Conservation (phyloP, 441 rosid species). For the Geranium incanum region DNA sequence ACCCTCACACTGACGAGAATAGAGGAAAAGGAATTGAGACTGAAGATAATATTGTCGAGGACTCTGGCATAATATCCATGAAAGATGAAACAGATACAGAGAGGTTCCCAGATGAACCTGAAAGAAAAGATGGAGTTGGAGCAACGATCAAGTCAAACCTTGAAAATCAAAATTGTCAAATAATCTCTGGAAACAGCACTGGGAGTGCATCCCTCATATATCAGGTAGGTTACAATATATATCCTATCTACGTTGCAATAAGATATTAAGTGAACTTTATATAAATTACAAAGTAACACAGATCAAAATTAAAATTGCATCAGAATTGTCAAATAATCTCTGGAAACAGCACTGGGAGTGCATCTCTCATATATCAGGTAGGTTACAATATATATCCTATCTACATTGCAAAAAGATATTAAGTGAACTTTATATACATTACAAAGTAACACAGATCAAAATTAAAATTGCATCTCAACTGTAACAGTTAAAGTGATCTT, state of each 20-base stretch:
- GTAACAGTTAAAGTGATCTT: neutral
- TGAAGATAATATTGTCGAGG: slow-evolving; percentile 21
- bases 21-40: slow-evolving; percentile 20
- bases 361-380: slow-evolving; percentile 35
- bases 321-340: slow-evolving; percentile 18
- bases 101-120: slow-evolving; percentile 20
- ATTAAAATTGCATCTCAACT: neutral
- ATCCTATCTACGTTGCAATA: slow-evolving; percentile 1
- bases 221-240: slow-evolving; percentile 34
- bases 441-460: neutral
- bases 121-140: slow-evolving; percentile 16
- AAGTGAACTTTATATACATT: neutral
- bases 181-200: slow-evolving; percentile 20
- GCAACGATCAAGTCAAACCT: slow-evolving; percentile 14
- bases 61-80: slow-evolving; percentile 19
- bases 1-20: slow-evolving; percentile 19
- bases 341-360: slow-evolving; percentile 24
- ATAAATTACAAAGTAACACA: neutral
- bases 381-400: slow-evolving; percentile 15
- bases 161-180: slow-evolving; percentile 18
- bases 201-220: slow-evolving; percentile 23
- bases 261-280: neutral
- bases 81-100: slow-evolving; percentile 24
- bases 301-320: neutral
- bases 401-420: neutral